Evolutionary conservation across 768 basidiomycete genomes (phyloP).

Genomic region (Agaricus sinodeliciosus): DNA sequence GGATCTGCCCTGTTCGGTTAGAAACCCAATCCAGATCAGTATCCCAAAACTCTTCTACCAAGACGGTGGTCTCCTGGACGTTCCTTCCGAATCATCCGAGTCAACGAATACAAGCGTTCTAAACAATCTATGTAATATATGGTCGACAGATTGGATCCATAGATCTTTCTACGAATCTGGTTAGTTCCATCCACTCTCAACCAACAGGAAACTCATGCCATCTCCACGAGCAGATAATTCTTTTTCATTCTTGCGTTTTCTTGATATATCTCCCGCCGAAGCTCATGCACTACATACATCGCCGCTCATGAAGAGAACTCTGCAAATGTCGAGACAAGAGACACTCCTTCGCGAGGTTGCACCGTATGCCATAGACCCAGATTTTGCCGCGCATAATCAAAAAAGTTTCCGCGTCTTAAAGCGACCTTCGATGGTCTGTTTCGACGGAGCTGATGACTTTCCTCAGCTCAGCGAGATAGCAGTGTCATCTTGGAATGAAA

Average conservation of each 20-base stretch:
- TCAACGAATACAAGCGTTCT: constrained; percentile 48
- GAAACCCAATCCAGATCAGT: constrained; percentile 75
- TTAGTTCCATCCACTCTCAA: constrained; percentile 24
- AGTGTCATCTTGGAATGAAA: constrained; percentile 54
- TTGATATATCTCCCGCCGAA: constrained; percentile 58
- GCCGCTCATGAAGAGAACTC: constrained; percentile 50
- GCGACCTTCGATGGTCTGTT: constrained; percentile 20
- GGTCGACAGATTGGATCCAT: constrained; percentile 79
- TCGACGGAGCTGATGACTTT: constrained; percentile 34
- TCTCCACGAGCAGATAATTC: constrained; percentile 27
- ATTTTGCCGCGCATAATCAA: constrained; percentile 37
- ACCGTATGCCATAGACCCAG: constrained; percentile 34
- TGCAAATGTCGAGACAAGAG: constrained; percentile 44
- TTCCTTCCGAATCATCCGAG: constrained; percentile 51
- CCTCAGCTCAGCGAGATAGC: constrained; percentile 61
- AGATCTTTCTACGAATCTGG: constrained; percentile 61
- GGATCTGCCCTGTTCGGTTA: constrained; percentile 76
- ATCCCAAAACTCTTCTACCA: constrained; percentile 74
- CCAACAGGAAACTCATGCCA: background rate
- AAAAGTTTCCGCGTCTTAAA: constrained; percentile 30
- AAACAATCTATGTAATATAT: constrained; percentile 78
- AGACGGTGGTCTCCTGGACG: constrained; percentile 65
- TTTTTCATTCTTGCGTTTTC: constrained; percentile 76
- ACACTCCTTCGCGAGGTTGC: constrained; percentile 29
- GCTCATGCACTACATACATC: constrained; percentile 54